Base-by-base conservation (phyloP, 768 basidiomycete genomes). In the Lactarius indigo region DNA sequence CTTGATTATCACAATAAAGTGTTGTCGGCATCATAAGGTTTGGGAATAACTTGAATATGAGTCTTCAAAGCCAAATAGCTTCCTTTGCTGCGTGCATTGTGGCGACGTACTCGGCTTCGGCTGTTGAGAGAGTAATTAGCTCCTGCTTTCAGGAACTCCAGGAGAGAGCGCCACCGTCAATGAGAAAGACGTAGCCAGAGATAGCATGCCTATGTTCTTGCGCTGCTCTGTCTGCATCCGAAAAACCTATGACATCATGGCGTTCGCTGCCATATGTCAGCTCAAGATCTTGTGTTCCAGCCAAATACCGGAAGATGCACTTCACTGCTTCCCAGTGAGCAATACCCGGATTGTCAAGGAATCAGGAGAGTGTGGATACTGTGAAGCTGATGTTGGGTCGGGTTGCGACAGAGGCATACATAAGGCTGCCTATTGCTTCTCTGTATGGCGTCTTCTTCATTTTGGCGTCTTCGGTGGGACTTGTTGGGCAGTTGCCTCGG, bases 331-430 rank as follows among this genome's bases (percentile, higher is more conserved):
- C 23, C 58, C 58, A 52, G 35, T 65, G 64, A 8, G 17, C 8
- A 3, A 2, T 13, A 5, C 58, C 58, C 1, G 52, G 50, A 13
- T 54, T 52, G 30, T 57, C 28, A 5, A 35, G 30, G 35, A 10
- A 64, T 23, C 54, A 58, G 7, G 57, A 44, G n/a, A 44, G 57
- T 0, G 54, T 59, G 1, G 30, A 23, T 20, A 79, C 71, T 1
- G 79, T 68, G 55, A 72, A 78, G 0, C 73, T 61, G 26, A 79
- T 79, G 52, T 80, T 77, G 1, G 78, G 80, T 6, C 70, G 68
- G 0, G 78, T 79, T n/a, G 71, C 72, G 23, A 78, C 66, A 0
- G 76, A 68, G 0, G 71, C 63, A 63, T 79, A 79, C 73, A 77
- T 77, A 2, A 80, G 71, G 1, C 73, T 69, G 0, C 79, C 75